These are phyloP conservation scores for Hamamelis virginiana DNA, from an alignment of 164 flowering plant species.

Conservation along the genomic window DNA sequence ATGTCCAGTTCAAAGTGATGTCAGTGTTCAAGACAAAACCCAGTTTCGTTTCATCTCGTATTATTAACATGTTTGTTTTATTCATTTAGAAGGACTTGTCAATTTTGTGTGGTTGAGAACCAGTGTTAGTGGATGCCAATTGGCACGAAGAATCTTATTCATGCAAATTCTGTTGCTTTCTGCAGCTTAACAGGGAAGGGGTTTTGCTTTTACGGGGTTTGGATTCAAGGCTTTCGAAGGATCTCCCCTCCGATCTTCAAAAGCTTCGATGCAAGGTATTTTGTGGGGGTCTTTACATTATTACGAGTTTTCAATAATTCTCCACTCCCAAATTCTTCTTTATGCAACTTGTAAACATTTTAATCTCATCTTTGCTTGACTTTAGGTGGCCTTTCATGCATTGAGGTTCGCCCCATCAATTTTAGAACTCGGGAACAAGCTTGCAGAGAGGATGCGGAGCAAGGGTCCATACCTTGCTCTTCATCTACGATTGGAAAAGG, in stretches of 20 bases:
- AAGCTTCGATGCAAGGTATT: constrained; percentile 98
- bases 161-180: constrained; percentile 10
- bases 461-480: constrained; percentile 93
- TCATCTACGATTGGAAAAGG: constrained; percentile 96
- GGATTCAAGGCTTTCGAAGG: constrained; percentile 94
- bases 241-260: constrained; percentile 93
- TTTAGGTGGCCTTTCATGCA: constrained; percentile 92
- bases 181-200: constrained; percentile 87
- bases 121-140: neutral
- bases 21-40: neutral
- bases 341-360: neutral
- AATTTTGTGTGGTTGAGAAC: neutral
- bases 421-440: constrained; percentile 75
- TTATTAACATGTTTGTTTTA: neutral
- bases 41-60: neutral
- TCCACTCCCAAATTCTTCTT: too few relatives aligned
- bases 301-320: too few relatives aligned
- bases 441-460: constrained; percentile 80
- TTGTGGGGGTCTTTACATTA: neutral
- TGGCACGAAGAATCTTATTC: neutral
- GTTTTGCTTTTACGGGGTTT: constrained; percentile 84
- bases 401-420: constrained; percentile 75
- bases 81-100: constrained; percentile 1
- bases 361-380: constrained; percentile 2
- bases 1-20: neutral